These are phyloP conservation scores for Pyrus hybrid DNA, from an alignment of 331 rosid species.

Conservation along the genomic window DNA sequence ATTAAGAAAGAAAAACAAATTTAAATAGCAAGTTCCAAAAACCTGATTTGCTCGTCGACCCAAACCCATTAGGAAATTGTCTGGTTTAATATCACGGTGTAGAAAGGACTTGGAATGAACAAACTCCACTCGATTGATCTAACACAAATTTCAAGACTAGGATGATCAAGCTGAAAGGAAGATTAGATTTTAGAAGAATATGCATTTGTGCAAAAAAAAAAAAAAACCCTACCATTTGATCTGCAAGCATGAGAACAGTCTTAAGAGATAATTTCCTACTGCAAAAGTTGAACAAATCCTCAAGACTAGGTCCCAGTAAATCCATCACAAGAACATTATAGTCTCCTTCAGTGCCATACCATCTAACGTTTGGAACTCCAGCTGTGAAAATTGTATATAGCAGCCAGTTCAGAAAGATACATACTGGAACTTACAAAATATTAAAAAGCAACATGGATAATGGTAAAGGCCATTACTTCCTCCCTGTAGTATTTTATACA, in stretches of 20 bases:
- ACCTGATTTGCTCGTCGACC: conserved; percentile 68
- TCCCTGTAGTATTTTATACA: conserved; percentile 56
- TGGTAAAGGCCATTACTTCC: conserved; percentile 41
- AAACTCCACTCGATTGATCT: conserved; percentile 57
- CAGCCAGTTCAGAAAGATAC: conserved; percentile 4
- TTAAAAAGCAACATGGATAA: not conserved
- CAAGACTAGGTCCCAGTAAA: conserved; percentile 61
- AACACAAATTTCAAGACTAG: not conserved
- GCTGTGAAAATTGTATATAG: conserved; percentile 27
- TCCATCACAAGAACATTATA: conserved; percentile 61
- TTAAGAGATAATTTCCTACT: conserved; percentile 56
- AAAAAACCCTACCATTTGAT: conserved; percentile 44
- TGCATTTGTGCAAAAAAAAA: not conserved
- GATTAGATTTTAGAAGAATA: not conserved
- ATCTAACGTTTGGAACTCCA: conserved; percentile 50
- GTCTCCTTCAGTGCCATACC: conserved; percentile 64
- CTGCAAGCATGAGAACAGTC: conserved; percentile 63
- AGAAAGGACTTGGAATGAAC: conserved; percentile 57
- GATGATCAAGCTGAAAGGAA: not conserved
- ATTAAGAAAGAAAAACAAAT: not conserved
- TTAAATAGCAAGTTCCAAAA: not conserved
- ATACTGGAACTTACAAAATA: not conserved
- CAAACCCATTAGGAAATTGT: conserved; percentile 61
- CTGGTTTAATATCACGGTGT: conserved; percentile 60
- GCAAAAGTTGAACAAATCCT: conserved; percentile 55